Conservation (phyloP, 2,329 filamentous ascomycete species). For the Chlorencoelia australis region DNA sequence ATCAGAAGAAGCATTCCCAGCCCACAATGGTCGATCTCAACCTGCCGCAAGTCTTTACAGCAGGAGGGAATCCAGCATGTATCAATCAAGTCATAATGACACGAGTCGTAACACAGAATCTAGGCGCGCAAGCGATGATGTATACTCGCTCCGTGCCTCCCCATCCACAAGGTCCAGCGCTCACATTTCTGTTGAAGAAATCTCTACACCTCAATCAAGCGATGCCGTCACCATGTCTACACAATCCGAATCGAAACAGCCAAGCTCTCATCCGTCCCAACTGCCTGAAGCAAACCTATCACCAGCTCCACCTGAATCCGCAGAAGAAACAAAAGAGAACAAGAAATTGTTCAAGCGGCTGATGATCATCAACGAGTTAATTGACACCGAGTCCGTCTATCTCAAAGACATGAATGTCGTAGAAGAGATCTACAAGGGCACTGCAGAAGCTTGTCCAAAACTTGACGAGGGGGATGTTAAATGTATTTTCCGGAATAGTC, state of each 20-base stretch:
- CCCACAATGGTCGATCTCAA: conserved; percentile 12
- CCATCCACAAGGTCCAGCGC: conserved; percentile 25
- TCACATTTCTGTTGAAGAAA: conserved; percentile 21
- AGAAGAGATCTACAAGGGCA: conserved; percentile 95
- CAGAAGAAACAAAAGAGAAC: no score
- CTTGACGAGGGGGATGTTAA: conserved; percentile 79
- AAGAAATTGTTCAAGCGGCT: conserved; percentile 71
- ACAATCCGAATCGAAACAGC: no score
- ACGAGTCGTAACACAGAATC: conserved; percentile 18
- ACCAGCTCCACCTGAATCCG: not conserved
- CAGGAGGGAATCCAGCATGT: conserved; percentile 16
- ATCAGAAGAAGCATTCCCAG: conserved; percentile 5
- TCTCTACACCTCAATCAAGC: conserved; percentile 4
- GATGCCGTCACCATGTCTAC: no score
- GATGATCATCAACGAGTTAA: conserved; percentile 79
- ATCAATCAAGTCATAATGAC: conserved; percentile 21
- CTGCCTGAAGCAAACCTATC: not conserved
- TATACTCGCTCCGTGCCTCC: conserved; percentile 22
- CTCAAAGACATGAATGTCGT: conserved; percentile 95
- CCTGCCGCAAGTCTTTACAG: conserved; percentile 15
- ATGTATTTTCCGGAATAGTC: conserved; percentile 83
- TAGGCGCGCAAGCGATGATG: conserved; percentile 22
- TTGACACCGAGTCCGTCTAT: conserved; percentile 87
- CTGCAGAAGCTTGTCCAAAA: conserved; percentile 69
- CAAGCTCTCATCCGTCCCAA: no score